Conservation (phyloP, 2,329 filamentous ascomycete genomes). For the Fusarium austroafricanum region DNA sequence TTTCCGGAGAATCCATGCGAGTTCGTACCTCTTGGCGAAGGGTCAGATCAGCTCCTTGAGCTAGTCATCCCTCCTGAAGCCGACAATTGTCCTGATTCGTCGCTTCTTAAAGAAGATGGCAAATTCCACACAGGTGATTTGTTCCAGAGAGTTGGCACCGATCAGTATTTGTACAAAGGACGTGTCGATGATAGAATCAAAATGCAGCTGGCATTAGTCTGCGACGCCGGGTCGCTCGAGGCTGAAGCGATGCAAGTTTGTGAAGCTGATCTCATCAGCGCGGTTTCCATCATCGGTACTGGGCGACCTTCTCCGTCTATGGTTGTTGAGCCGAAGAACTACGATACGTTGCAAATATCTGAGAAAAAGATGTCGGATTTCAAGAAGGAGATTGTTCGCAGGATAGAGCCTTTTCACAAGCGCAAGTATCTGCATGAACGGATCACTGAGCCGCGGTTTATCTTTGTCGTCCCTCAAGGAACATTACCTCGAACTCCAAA, state of each 20-base stretch:
- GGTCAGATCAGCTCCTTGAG: neutral
- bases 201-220: neutral
- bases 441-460: neutral
- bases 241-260: constrained; percentile 14
- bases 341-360: accelerated
- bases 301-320: constrained; percentile 9
- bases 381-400: neutral
- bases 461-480: neutral
- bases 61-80: constrained; percentile 4
- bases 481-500: constrained; percentile 4
- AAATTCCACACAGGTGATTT: constrained; percentile 13
- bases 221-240: constrained; percentile 5
- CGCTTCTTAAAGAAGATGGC: neutral
- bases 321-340: neutral
- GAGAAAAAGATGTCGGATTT: neutral
- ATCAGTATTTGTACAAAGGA: constrained; percentile 6
- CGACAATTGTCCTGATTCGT: constrained; percentile 3
- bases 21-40: neutral
- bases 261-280: neutral
- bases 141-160: neutral
- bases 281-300: constrained; percentile 1
- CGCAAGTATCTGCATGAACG: constrained; percentile 7
- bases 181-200: constrained; percentile 18
- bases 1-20: neutral
- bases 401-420: neutral